A percentile compares a stretch with the other conserved stretches of the same genome.
These are phyloP conservation scores for Tuber microsphaerosporum DNA, from an alignment of 495 filamentous ascomycete genomes.

Conservation along the genomic window DNA sequence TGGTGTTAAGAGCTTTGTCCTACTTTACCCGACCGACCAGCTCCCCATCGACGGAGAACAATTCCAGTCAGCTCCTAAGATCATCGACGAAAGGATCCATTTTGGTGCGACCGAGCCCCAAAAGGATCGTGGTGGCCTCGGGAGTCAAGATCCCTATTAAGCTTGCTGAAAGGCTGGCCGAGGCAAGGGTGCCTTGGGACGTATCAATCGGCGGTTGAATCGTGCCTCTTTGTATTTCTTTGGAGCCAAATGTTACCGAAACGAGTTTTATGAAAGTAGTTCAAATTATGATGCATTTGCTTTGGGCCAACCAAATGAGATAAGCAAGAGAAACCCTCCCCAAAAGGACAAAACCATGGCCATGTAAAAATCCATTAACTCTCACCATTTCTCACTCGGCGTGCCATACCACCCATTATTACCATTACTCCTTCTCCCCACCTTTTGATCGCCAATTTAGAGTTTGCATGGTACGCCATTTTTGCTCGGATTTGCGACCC, in stretches of 20 bases:
- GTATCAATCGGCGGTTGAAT: background rate
- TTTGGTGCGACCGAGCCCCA: background rate
- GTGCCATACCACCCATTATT: background rate
- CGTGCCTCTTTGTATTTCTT: background rate
- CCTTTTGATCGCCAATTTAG: background rate
- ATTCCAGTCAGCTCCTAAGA: background rate
- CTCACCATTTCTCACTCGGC: background rate
- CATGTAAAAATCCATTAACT: background rate
- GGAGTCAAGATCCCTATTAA: background rate
- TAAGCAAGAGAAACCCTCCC: background rate
- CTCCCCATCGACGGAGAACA: background rate
- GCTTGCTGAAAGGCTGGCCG: background rate
- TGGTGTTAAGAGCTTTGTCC: background rate
- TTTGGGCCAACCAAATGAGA: background rate
- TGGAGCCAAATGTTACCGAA: background rate
- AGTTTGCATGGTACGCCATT: background rate
- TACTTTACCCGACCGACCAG: background rate
- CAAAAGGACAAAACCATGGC: background rate
- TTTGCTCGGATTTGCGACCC: background rate
- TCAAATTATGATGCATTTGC: background rate
- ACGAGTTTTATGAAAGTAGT: background rate
- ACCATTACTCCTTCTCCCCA: background rate
- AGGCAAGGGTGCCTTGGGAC: background rate
- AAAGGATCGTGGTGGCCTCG: background rate
- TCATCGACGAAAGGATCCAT: background rate